These are phyloP conservation scores for Pterula multifida DNA, from an alignment of 1,284 basidiomycete genomes.

Conservation along the genomic window DNA sequence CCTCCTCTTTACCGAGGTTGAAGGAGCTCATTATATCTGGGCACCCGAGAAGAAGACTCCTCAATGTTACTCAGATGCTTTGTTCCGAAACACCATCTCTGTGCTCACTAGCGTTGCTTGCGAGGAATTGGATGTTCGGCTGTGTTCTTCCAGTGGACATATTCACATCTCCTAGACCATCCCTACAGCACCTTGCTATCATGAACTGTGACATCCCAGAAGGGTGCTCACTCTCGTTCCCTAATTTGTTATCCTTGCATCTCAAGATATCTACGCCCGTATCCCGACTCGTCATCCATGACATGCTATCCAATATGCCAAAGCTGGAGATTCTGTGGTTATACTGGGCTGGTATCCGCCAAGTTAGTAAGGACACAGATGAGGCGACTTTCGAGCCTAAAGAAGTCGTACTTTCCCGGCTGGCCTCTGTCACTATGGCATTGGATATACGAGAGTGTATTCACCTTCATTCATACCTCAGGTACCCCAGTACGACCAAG, in stretches of 20 bases:
- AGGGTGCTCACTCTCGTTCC: background rate
- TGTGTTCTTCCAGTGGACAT: background rate
- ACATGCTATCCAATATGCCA: background rate
- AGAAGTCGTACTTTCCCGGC: background rate
- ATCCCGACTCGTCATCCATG: background rate
- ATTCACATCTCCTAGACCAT: background rate
- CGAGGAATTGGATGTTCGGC: background rate
- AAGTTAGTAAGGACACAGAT: background rate
- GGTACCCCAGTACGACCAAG: background rate
- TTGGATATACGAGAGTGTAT: background rate
- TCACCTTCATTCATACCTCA: background rate
- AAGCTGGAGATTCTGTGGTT: background rate
- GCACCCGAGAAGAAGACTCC: background rate
- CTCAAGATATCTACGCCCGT: background rate
- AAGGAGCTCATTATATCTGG: background rate
- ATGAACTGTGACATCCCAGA: background rate
- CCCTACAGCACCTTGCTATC: background rate
- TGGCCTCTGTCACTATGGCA: background rate
- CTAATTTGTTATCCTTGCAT: background rate
- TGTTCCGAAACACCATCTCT: background rate
- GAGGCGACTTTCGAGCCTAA: no score
- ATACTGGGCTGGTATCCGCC: background rate
- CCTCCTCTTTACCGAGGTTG: background rate
- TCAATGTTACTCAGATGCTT: background rate
- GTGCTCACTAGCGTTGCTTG: background rate